Base-by-base conservation (phyloP, 495 filamentous ascomycete species). In the Neurospora hispaniola region DNA sequence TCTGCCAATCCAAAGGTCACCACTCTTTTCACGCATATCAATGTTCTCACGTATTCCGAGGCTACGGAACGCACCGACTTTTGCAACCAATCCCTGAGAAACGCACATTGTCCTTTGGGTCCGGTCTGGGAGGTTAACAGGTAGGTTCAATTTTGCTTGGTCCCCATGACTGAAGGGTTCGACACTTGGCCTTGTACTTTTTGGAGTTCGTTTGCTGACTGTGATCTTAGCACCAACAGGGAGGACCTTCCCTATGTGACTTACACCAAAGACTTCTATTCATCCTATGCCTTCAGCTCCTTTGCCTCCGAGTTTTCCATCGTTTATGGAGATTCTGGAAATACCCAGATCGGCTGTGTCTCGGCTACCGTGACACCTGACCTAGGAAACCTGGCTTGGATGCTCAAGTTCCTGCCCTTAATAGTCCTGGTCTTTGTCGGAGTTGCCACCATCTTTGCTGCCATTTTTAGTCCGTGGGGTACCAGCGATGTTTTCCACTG, bases 401-500 rank as follows among this genome's bases (percentile, higher is more conserved):
- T 91, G 46, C 79, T 98, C n/a, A 89, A 87, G 43, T 97, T 92
- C 79, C 80, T 97, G 3, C 94, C 96, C 1, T 83, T 95, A 42
- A 84, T 91, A 4, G 87, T 98, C 41, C 84, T 99, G 69, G 81
- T 94, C 14, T 81, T 94, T 35, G 93, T 97, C 31, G 96, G 90
- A 5, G 80, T 93, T 70, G 93, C 94, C 18, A 97, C 93, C 3
- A 83, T 93, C 18, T 87, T 91, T 73, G 94, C 96, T 5, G 93
- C 89, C 48, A 92, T 96, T 27, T 94, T 88, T 79, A 97, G 94
- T 78, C 96, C 96, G 0, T 99, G 95, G 94, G 95, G 96, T 42
- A 92, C 94, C 11, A 89, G 88, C 5, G 92, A 98, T 80, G 85
- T 92, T 11, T 98, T 98, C 79, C 89, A 90, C 71, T 99, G 94